phyloP scores from a whole-genome alignment of 163 green algal species.

The Chlorella variabilis region DNA sequence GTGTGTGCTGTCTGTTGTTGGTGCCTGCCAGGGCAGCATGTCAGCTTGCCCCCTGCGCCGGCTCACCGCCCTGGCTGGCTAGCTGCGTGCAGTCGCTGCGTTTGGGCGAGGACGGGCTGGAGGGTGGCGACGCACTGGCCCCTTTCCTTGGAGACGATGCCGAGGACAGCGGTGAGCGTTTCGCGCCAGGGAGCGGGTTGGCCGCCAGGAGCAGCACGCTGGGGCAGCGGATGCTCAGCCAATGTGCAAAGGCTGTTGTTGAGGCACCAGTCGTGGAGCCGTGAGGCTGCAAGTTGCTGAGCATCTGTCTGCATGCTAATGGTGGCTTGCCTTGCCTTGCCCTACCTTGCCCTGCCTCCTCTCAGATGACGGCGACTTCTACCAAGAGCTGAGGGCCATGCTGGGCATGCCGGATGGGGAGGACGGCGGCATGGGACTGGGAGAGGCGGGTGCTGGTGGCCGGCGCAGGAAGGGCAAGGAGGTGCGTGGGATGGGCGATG shows the following conservation, averaged over 20 bases:
- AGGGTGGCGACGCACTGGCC: background rate
- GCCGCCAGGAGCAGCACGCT: too few relatives aligned
- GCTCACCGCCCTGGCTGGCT: background rate
- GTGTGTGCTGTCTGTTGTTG: background rate
- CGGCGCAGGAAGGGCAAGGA: background rate
- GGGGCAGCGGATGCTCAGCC: too few relatives aligned
- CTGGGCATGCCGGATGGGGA: constrained; percentile 4
- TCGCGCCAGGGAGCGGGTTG: too few relatives aligned
- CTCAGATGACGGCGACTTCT: constrained; percentile 34
- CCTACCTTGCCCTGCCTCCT: background rate
- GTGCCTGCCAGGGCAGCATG: background rate
- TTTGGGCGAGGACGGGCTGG: background rate
- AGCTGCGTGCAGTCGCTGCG: constrained; percentile 17
- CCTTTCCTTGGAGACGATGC: background rate
- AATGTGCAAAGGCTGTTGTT: too few relatives aligned
- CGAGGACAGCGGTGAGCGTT: constrained; percentile 30
- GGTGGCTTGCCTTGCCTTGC: background rate
- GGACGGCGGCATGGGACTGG: background rate
- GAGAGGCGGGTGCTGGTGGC: background rate
- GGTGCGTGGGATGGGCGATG: background rate
- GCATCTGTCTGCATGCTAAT: background rate
- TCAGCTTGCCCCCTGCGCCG: too few relatives aligned
- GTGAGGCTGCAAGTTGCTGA: too few relatives aligned
- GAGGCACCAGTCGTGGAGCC: too few relatives aligned
- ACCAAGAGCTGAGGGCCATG: constrained; percentile 27